Evolutionary conservation across 2,329 filamentous ascomycete genomes (phyloP), one percentile per base, ranked within the genome.

Genomic region (Epichloe elymi): DNA sequence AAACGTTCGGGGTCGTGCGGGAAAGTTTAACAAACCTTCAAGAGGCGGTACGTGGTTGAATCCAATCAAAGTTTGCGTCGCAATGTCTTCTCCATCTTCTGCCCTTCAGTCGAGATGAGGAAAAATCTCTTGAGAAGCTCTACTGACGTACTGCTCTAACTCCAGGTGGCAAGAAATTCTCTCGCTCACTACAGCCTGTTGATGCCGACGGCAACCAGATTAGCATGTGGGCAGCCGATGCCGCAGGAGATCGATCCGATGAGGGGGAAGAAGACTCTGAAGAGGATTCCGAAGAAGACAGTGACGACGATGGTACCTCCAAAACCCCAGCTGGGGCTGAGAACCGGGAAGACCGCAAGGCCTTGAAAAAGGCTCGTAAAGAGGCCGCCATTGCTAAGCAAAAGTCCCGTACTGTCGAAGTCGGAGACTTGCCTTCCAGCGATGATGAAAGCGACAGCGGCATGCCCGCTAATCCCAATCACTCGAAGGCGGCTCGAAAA

Each of bases 1-100:
- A 40, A 64, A 67, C 49, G 68, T 83, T 57, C 79, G 88, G 65
- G 89, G 88, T 60, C 86, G 90, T 65, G 89, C 86, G 62, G 88
- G 90, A 70, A 97, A 97, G 73, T 95, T 91, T 69, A 86, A 82
- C 74, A 97, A 96, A 75, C 88, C 85, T 59, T 89, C 88, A 60
- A 80, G 91, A 71, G 91, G 91, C 77, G 90, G 91, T 91, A 71
- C 60, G 78, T 42, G n/a, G 6, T 17, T 20, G 19, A 30, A 17
- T 30, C 20, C 12, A 23, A 10, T 39, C 30, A 17, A 33, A 14
- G 30, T 30, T 5, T 11, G 19, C 33, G 11, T 43, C 8, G 26
- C 6, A 15, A 20, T 5, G 5, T 20, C 39, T 10, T 30, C 26
- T 14, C n/a, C 30, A 6, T 8, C 30, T 17, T 44, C 26, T 12